Conservation (phyloP, 441 rosid species). For the Raphanus hybrid region DNA sequence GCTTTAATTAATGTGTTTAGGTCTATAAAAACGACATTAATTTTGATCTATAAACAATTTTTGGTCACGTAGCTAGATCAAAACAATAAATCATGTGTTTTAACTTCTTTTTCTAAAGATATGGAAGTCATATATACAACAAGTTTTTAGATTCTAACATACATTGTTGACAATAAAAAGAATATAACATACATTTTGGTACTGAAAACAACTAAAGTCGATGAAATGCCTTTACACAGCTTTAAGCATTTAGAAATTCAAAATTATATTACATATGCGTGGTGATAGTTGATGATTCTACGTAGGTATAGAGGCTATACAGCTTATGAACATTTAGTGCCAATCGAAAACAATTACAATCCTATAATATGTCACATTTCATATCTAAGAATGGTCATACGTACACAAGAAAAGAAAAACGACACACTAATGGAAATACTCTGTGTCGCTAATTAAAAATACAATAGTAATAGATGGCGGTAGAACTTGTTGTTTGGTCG, state of each 20-base stretch:
- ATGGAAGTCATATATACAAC: slow-evolving; percentile 5
- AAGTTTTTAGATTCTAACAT: not conserved
- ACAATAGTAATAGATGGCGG: slow-evolving; percentile 1
- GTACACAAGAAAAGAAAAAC: slow-evolving; percentile 2
- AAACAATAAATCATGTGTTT: not conserved
- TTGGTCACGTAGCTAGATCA: slow-evolving; percentile 34
- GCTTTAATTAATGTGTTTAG: slow-evolving; percentile 42
- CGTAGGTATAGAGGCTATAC: not conserved
- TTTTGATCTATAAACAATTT: slow-evolving; percentile 13
- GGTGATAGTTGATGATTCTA: slow-evolving; percentile 8
- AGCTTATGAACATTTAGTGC: slow-evolving; percentile 12
- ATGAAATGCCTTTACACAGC: not conserved
- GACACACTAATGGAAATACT: slow-evolving; percentile 13
- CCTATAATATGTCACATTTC: slow-evolving; percentile 22
- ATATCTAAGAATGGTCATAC: not conserved
- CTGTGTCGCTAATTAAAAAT: not conserved
- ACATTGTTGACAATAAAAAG: not conserved
- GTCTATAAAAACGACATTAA: slow-evolving; percentile 32
- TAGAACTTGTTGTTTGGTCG: slow-evolving; percentile 19
- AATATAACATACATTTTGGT: not conserved
- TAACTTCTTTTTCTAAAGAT: not conserved
- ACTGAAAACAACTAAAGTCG: not conserved
- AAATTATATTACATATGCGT: not conserved
- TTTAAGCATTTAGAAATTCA: slow-evolving; percentile 9
- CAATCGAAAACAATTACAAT: not conserved